These are phyloP conservation scores for Camellia lanceoleosa DNA, from an alignment of 148 eudicot species.

Conservation along the genomic window DNA sequence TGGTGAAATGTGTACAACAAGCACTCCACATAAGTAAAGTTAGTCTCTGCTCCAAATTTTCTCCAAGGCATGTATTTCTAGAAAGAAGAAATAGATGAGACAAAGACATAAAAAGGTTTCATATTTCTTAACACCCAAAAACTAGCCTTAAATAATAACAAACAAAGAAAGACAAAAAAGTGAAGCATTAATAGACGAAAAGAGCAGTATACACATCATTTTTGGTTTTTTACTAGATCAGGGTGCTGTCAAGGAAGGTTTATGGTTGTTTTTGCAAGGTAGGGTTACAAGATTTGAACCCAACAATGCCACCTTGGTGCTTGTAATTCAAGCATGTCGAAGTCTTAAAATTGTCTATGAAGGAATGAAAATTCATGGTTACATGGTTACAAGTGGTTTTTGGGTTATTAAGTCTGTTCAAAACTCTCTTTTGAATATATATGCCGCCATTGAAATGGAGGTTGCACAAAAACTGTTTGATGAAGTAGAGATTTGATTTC, in stretches of 20 bases:
- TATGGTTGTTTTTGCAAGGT: conserved; percentile 49
- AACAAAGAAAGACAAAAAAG: background rate
- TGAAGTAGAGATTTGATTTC: conserved; percentile 79
- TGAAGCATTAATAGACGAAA: background rate
- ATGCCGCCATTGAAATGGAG: conserved; percentile 35
- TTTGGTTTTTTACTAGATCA: conserved; percentile 14
- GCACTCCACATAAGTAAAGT: conserved; percentile 82
- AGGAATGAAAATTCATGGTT: conserved; percentile 43
- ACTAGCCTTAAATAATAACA: background rate
- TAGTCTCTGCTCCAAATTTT: conserved; percentile 81
- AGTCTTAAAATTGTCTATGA: conserved; percentile 14
- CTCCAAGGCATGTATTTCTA: conserved; percentile 89
- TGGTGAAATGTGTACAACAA: conserved; percentile 85
- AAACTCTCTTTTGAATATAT: conserved; percentile 56
- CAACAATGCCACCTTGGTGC: conserved; percentile 70
- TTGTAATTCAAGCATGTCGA: conserved; percentile 53
- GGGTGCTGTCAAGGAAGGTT: conserved; percentile 44
- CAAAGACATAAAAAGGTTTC: background rate
- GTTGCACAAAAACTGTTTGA: conserved; percentile 55
- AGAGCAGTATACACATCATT: background rate
- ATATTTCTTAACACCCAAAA: background rate
- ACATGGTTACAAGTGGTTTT: conserved; percentile 45
- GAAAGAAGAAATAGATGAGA: background rate
- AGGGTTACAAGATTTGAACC: conserved; percentile 56
- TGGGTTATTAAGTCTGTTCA: conserved; percentile 44